These are phyloP conservation scores for Berkeleyomyces rouxiae DNA, from an alignment of 2,329 filamentous ascomycete genomes.

Conservation along the genomic window DNA sequence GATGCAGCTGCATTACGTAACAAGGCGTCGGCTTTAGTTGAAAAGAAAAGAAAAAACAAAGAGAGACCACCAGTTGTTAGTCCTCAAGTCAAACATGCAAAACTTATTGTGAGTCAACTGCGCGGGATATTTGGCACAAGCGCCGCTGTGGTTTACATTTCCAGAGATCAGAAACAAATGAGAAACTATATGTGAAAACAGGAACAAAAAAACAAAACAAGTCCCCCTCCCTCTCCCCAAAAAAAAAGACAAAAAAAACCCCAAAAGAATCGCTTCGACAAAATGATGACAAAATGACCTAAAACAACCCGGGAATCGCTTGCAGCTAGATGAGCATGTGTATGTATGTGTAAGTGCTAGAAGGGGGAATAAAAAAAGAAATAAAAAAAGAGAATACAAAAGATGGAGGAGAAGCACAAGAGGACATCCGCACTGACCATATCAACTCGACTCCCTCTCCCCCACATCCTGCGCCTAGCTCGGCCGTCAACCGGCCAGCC, in stretches of 20 bases:
- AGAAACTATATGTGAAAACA: slow-evolving; percentile 10
- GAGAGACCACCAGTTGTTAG: no score
- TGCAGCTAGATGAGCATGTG: neutral
- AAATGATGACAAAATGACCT: neutral
- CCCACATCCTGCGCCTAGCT: neutral
- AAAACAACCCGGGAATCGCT: slow-evolving; percentile 5
- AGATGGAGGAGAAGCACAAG: neutral
- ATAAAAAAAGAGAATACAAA: slow-evolving; percentile 4
- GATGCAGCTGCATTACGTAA: no score
- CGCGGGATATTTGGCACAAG: no score
- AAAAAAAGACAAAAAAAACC: neutral
- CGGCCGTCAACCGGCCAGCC: neutral
- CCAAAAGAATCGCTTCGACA: neutral
- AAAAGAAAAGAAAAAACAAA: no score
- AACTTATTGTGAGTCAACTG: no score
- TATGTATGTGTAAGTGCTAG: neutral
- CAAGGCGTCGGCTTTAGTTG: no score
- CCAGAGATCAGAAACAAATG: neutral
- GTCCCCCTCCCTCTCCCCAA: neutral
- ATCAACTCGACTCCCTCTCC: neutral
- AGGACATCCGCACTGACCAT: no score
- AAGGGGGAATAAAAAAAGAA: slow-evolving; percentile 1
- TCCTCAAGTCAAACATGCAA: no score
- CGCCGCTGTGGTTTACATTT: no score
- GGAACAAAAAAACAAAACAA: slow-evolving; percentile 10